Base-by-base conservation (phyloP, 148 eudicot species). In the Selenicereus undatus region DNA sequence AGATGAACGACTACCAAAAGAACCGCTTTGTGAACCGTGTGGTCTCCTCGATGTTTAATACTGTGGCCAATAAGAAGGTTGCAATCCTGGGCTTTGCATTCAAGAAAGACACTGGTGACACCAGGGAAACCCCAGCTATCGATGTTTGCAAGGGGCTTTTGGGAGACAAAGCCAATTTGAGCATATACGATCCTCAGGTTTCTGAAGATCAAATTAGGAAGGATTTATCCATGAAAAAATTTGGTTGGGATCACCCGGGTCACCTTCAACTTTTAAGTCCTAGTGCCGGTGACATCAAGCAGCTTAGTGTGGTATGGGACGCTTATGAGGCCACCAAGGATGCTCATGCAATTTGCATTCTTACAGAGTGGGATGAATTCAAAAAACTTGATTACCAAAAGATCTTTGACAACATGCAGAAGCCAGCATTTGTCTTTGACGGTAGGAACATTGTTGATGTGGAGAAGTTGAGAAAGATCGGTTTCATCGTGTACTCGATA, bases 291-390 rank as follows among this genome's bases (percentile, higher is more conserved):
- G 80, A 87, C 52, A 77, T 90, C 42, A 83, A 86, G 78, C 83
- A 88, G 54, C 78, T 92, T 0, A 60, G 45, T 0, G 87, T 89
- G 10, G 93, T 88, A 36, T 77, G 85, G 88, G 91, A 90, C 77
- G 92, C 93, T 18, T 92, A 92, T 45, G 83, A 80, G 60, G 96
- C 96, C 16, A 84, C 92, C 51, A 89, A 89, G 80, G 96, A 87
- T 82, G 92, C 96, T 70, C 96, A 92, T 82, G 96, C 86, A 4
- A 21, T 92, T 54, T 90, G 93, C 79, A 83, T 92, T 64, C 80
- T 92, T 24, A 92, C 96, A 0, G 96, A 92, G 83, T 92, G 96
- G 96, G 96, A 92, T 45, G 93, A 90, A 62, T 92, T 92, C 80
- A 92, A 73, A 78, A 80, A 83, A 0, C 92, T 92, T 0, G 92